These are phyloP conservation scores for Phlebiopsis flavidoalba DNA, from an alignment of 768 basidiomycete species.

Conservation along the genomic window DNA sequence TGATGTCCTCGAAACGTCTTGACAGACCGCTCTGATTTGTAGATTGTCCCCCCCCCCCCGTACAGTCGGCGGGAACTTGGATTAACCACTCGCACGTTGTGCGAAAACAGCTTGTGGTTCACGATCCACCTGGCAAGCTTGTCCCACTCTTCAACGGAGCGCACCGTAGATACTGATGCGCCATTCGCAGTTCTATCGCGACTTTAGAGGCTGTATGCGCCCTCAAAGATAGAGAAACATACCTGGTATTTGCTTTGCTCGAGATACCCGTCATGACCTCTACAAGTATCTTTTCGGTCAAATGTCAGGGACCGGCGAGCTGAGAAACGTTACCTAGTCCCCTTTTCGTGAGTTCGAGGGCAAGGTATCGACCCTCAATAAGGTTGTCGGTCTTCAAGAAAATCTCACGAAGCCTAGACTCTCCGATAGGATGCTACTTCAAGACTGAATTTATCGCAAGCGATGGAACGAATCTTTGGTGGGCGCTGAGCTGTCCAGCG, in stretches of 20 bases:
- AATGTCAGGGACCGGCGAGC: background rate
- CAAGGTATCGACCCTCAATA: constrained; percentile 88
- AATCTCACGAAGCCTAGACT: constrained; percentile 91
- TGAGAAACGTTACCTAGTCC: constrained; percentile 49
- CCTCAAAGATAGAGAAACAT: background rate
- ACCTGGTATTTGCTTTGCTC: constrained; percentile 99
- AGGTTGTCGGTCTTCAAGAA: constrained; percentile 98
- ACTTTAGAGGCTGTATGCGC: background rate
- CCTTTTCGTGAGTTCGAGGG: constrained; percentile 86
- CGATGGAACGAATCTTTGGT: constrained; percentile 51
- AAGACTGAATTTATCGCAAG: constrained; percentile 97
- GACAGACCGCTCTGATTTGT: constrained; percentile 81
- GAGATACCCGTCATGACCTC: constrained; percentile 97
- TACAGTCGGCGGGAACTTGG: constrained; percentile 92
- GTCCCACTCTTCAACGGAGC: constrained; percentile 86
- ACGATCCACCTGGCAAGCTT: constrained; percentile 97
- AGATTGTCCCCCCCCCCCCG: too few species aligned
- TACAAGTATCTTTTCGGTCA: constrained; percentile 24
- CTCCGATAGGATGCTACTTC: constrained; percentile 96
- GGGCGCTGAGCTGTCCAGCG: constrained; percentile 97
- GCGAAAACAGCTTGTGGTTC: constrained; percentile 87
- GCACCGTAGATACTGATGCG: constrained; percentile 93
- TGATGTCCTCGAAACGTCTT: constrained; percentile 87
- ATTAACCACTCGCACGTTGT: constrained; percentile 98
- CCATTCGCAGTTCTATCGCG: constrained; percentile 86